Conservation (phyloP, 345 rosid species). For the Balakata baccata region DNA sequence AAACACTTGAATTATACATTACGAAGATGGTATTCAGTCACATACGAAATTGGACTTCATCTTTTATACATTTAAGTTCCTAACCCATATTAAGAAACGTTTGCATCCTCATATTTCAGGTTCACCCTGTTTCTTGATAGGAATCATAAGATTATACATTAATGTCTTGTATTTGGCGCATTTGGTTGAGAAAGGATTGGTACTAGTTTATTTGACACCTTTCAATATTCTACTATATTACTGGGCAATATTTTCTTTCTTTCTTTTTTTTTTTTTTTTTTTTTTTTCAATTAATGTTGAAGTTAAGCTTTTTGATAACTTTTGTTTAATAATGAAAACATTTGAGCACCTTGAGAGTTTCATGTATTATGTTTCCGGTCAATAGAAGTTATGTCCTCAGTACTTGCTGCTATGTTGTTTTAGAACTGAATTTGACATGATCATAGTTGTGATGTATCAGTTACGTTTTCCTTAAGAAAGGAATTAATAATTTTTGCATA, state of each 20-base stretch:
- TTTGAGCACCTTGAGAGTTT: neutral
- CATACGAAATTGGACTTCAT: neutral
- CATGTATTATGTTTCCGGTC: neutral
- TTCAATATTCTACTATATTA: neutral
- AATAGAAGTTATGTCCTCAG: neutral
- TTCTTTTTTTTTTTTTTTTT: neutral
- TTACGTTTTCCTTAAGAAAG: neutral
- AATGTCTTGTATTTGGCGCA: neutral
- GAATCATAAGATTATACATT: neutral
- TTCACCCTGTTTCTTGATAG: neutral
- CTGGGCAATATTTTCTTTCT: neutral
- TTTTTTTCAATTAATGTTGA: neutral
- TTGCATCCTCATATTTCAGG: slow-evolving; percentile 1
- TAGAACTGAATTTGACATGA: neutral
- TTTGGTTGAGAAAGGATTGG: neutral
- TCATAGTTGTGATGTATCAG: neutral
- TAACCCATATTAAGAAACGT: neutral
- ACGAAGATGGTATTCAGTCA: neutral
- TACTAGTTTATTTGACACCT: neutral
- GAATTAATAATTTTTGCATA: slow-evolving; percentile 6
- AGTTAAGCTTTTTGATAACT: neutral
- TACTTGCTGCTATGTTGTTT: neutral
- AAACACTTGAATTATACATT: neutral
- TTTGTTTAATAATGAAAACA: neutral
- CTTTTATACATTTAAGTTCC: neutral